A percentile compares a stretch with the other conserved stretches of the same genome.
phyloP scores from a whole-genome alignment of 208 protist species.

The Endotrypanum monterogeii region DNA sequence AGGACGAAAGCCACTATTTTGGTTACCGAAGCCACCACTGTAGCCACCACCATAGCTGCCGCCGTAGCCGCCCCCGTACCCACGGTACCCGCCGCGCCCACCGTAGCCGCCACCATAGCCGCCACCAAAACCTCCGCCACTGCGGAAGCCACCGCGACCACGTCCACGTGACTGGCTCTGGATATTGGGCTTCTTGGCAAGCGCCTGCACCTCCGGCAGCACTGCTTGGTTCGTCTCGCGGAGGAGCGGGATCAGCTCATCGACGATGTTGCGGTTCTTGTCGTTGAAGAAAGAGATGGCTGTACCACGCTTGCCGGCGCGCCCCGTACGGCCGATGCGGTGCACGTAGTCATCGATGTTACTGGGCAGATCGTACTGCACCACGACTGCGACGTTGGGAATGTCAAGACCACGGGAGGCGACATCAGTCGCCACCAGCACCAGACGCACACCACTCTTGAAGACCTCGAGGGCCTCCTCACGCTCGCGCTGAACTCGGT shows the following conservation, averaged over 20 bases:
- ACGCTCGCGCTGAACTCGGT: slow-evolving; percentile 94
- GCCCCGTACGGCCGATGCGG: slow-evolving; percentile 99
- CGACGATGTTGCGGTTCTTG: slow-evolving; percentile 92
- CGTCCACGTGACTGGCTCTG: slow-evolving; percentile 50
- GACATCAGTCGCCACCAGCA: slow-evolving; percentile 98
- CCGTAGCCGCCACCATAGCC: slow-evolving; percentile 27
- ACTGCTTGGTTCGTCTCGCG: slow-evolving; percentile 85
- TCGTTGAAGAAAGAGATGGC: slow-evolving; percentile 97
- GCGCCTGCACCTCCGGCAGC: slow-evolving; percentile 67
- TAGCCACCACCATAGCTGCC: slow-evolving; percentile 19
- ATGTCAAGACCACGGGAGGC: slow-evolving; percentile 98
- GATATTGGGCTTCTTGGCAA: slow-evolving; percentile 83
- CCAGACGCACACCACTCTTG: slow-evolving; percentile 75
- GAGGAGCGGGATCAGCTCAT: slow-evolving; percentile 86
- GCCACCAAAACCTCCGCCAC: slow-evolving; percentile 33
- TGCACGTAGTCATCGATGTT: slow-evolving; percentile 99
- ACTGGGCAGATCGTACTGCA: slow-evolving; percentile 98
- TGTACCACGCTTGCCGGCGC: slow-evolving; percentile 96
- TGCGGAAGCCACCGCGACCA: slow-evolving; percentile 50
- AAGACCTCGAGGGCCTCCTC: slow-evolving; percentile 93
- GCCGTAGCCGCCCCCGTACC: slow-evolving; percentile 19
- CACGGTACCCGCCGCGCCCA: slow-evolving; percentile 23
- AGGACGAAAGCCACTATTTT: slow-evolving; percentile 25
- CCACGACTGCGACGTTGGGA: slow-evolving; percentile 96
- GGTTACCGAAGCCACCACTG: slow-evolving; percentile 28